A percentile compares a stretch with the other conserved stretches of the same genome.
Conservation (phyloP, 345 rosid species). For the Ceriops tagal region DNA sequence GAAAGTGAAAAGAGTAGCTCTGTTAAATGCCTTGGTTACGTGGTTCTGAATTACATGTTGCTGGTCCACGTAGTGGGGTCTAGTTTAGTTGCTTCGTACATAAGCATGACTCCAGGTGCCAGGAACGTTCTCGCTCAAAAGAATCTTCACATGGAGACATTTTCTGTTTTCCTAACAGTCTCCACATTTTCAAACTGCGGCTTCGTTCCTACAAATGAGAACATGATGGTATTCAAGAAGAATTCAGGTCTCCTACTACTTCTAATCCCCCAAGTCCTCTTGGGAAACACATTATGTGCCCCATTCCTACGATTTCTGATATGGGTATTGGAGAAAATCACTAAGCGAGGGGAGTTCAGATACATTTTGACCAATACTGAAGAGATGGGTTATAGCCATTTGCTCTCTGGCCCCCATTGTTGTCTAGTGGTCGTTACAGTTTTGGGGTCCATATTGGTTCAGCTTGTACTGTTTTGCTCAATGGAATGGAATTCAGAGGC, state of each 20-base stretch:
- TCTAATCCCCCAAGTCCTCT: slow-evolving; percentile 44
- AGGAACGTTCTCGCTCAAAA: slow-evolving; percentile 37
- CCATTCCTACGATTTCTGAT: slow-evolving; percentile 30
- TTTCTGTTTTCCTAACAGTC: slow-evolving; percentile 48
- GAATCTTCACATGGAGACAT: slow-evolving; percentile 33
- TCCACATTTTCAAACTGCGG: slow-evolving; percentile 64
- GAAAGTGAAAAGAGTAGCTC: slow-evolving; percentile 14
- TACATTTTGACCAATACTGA: slow-evolving; percentile 37
- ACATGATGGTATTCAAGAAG: slow-evolving; percentile 52
- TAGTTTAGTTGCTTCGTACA: slow-evolving; percentile 30
- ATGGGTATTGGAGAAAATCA: slow-evolving; percentile 39
- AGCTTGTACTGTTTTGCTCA: slow-evolving; percentile 32
- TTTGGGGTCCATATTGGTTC: slow-evolving; percentile 37
- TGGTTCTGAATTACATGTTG: slow-evolving; percentile 45
- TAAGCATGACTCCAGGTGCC: slow-evolving; percentile 34
- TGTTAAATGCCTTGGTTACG: slow-evolving; percentile 25
- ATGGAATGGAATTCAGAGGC: slow-evolving; percentile 54
- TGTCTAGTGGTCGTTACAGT: slow-evolving; percentile 35
- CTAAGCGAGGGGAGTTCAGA: slow-evolving; percentile 28
- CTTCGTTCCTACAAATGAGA: slow-evolving; percentile 69
- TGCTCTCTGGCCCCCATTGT: slow-evolving; percentile 32
- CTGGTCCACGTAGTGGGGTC: slow-evolving; percentile 37
- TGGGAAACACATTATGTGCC: slow-evolving; percentile 63
- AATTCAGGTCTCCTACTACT: slow-evolving; percentile 54
- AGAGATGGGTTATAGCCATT: slow-evolving; percentile 42